Base-by-base conservation (phyloP, 495 filamentous ascomycete species). In the Pseudotulostoma volvatum region DNA sequence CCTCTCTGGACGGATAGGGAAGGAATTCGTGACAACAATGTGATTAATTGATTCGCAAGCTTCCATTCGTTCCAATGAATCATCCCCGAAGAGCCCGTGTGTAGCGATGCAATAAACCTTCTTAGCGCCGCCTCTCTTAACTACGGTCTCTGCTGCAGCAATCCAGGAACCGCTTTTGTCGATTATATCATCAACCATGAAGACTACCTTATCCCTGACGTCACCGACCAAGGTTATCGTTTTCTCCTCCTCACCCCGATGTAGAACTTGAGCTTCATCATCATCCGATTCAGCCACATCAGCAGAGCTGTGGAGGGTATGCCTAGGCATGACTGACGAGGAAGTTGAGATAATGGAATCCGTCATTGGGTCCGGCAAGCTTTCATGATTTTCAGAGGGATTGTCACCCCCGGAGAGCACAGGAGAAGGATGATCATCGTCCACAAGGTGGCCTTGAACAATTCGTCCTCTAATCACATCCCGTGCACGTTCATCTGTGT, bases 121-220 rank as follows among this genome's bases (percentile, higher is more conserved):
- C 54, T 83, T 86, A 3, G 92, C 90, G 34, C 74, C 76, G 46
- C 87, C 90, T 44, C 83, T 70, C 68, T 94, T 93, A 38, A 92
- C 81, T 1, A 94, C 87, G 5, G 88, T 94, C 63, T 97, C 90
- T 7, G 90, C 90, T n/a, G 90, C 90, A 7, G 88, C 90, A 48
- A 96, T 90, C 90, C 90, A 97, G 14, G 84, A 92, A 15, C 83
- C 84, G 18, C 84, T 76, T 57, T 93, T 93, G 63, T 97, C 90
- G 48, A 97, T 95, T 82, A 97, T 93, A 58, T 97, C 90, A 63
- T 97, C 90, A 35, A 97, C 79, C 43, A 97, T 81, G 56, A 97
- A 79, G 28, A 95, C 90, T 1, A 82, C 74, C 39, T 78, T 74
- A 55, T 79, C 75, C 47, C 73, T 75, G 38, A 97, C 90, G 45